A percentile compares a stretch with the other conserved stretches of the same genome.
Conservation (phyloP, 177 flowering plant species). For the Telopea speciosissima region DNA sequence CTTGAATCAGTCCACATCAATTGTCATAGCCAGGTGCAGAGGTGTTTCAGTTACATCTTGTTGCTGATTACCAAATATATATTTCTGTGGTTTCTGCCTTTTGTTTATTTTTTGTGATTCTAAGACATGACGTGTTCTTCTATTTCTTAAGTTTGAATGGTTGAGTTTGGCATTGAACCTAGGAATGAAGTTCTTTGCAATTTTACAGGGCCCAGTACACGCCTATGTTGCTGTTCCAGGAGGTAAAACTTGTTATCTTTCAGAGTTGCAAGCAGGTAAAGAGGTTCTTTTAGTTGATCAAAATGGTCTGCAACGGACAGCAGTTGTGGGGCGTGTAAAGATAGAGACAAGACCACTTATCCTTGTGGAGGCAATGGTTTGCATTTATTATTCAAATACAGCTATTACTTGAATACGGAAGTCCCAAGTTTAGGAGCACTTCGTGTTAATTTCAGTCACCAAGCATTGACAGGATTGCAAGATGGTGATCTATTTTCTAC, state of each 20-base stretch:
- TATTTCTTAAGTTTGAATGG: background rate
- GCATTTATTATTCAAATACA: background rate
- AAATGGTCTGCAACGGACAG: slow-evolving; percentile 61
- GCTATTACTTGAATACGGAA: background rate
- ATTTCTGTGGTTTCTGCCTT: background rate
- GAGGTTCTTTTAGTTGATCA: slow-evolving; percentile 78
- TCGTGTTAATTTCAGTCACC: background rate
- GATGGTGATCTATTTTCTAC: background rate
- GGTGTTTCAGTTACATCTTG: background rate
- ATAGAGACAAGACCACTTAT: slow-evolving; percentile 82
- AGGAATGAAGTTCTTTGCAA: slow-evolving; percentile 10
- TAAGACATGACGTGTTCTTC: background rate
- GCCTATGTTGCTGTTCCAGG: slow-evolving; percentile 88
- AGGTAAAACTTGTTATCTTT: slow-evolving; percentile 78
- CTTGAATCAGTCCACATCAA: background rate
- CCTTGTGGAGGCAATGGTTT: slow-evolving; percentile 86
- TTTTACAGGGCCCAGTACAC: slow-evolving; percentile 84
- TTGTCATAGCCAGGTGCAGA: background rate
- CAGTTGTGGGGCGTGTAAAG: slow-evolving; percentile 86
- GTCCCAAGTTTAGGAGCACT: background rate
- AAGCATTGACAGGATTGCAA: background rate
- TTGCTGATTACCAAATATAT: background rate
- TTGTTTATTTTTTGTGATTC: background rate
- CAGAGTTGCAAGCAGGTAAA: slow-evolving; percentile 74
- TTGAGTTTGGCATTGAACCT: background rate